Conservation (phyloP, 345 rosid genomes). For the Leavenworthia alabamica region DNA sequence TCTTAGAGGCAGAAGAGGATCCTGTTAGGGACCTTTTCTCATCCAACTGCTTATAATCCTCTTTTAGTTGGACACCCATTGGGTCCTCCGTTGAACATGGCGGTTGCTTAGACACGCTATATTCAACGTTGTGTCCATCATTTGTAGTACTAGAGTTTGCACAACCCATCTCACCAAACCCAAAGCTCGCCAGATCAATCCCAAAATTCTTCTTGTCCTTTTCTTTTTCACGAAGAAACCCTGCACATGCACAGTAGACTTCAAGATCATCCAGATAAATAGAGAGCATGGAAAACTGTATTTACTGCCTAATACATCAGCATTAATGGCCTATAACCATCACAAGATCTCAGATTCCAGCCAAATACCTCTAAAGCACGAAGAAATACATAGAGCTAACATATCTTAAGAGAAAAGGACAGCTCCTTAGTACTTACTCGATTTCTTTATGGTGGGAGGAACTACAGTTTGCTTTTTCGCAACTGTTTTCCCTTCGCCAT, state of each 20-base stretch:
- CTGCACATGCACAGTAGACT: conserved; percentile 5
- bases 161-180: conserved; percentile 1
- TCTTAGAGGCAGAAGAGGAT: conserved; percentile 28
- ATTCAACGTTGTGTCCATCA: not conserved
- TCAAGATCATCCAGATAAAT: not conserved
- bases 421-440: conserved; percentile 23
- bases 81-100: not conserved
- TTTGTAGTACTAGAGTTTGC: not conserved
- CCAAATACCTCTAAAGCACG: not conserved
- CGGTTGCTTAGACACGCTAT: not conserved
- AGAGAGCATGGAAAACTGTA: conserved; percentile 1
- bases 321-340: not conserved
- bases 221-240: conserved; percentile 6
- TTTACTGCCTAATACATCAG: not conserved
- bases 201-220: not conserved
- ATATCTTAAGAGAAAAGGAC: not conserved
- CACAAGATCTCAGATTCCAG: conserved; percentile 3
- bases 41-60: not conserved
- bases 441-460: conserved; percentile 5
- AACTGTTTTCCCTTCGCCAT: conserved; percentile 23
- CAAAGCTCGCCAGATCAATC: conserved; percentile 2
- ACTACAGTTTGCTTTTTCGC: conserved; percentile 4
- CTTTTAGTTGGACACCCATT: not conserved
- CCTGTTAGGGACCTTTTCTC: conserved; percentile 7
- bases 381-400: conserved; percentile 12